These are phyloP conservation scores for Nannizziopsis arthrosporioides DNA, from an alignment of 2,329 filamentous ascomycete genomes.

Conservation along the genomic window DNA sequence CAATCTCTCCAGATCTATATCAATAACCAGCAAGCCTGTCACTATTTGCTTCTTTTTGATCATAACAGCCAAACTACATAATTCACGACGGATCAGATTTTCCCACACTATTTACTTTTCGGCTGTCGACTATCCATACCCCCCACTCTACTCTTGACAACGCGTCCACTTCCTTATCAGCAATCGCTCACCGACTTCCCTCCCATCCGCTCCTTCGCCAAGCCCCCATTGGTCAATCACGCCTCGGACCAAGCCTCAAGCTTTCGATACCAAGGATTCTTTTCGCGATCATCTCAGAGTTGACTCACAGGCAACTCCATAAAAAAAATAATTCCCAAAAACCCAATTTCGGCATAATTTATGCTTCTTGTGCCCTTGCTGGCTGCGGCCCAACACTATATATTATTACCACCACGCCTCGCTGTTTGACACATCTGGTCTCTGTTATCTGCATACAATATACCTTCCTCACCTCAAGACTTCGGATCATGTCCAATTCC, in stretches of 20 bases:
- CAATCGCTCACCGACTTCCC: background rate
- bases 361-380: background rate
- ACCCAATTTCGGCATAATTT: background rate
- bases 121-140: too few relatives aligned
- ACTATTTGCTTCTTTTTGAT: too few relatives aligned
- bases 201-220: background rate
- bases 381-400: background rate
- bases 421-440: background rate
- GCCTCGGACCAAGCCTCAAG: background rate
- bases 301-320: constrained; percentile 9
- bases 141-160: too few relatives aligned
- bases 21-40: too few relatives aligned
- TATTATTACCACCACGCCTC: background rate
- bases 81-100: too few relatives aligned
- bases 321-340: background rate
- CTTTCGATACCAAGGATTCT: background rate
- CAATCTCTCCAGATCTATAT: too few relatives aligned
- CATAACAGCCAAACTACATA: too few relatives aligned
- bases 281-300: background rate
- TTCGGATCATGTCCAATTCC: background rate
- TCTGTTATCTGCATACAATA: background rate
- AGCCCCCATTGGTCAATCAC: constrained; percentile 2
- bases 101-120: too few relatives aligned
- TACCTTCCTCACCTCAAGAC: too few relatives aligned
- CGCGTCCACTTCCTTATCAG: too few relatives aligned